These are phyloP conservation scores for Globisporangium heterothallicum DNA, from an alignment of 352 stramenopile genomes.

Conservation along the genomic window DNA sequence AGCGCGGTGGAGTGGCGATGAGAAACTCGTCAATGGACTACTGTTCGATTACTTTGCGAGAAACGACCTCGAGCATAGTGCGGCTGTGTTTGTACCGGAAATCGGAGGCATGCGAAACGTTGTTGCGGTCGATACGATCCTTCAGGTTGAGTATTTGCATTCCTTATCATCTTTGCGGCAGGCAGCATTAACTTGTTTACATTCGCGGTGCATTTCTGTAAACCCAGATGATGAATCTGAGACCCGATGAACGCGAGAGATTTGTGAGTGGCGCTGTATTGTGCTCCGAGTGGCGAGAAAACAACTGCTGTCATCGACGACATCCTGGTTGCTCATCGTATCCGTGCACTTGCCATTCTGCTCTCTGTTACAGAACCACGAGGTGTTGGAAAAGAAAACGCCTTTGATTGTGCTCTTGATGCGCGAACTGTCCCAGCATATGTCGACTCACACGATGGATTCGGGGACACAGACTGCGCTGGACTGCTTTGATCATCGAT, in stretches of 20 bases:
- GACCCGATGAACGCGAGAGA: conserved; percentile 15
- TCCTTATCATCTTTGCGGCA: conserved; percentile 41
- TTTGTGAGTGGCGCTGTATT: conserved; percentile 19
- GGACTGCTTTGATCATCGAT: conserved; percentile 61
- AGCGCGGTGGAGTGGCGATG: conserved; percentile 23
- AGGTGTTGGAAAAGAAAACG: conserved; percentile 13
- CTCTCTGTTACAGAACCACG: conserved; percentile 15
- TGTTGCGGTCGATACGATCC: conserved; percentile 35
- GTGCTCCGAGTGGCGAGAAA: no score
- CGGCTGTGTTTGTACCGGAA: conserved; percentile 67
- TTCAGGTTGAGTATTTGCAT: conserved; percentile 44
- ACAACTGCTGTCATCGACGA: no score
- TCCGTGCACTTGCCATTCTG: no score
- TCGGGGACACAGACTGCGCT: conserved; percentile 49
- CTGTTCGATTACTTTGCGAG: conserved; percentile 49
- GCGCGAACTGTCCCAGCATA: conserved; percentile 26
- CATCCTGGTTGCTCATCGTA: no score
- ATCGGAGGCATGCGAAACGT: conserved; percentile 42
- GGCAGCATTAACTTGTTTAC: neutral
- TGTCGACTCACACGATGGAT: conserved; percentile 35
- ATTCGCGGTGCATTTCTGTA: no score
- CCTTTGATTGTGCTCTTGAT: conserved; percentile 32
- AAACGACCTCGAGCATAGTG: conserved; percentile 49
- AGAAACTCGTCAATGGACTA: conserved; percentile 57
- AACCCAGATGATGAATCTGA: conserved; percentile 31